phyloP scores from a whole-genome alignment of 1,139 yeast genomes.

The Scheffersomyces cryptocercus region DNA sequence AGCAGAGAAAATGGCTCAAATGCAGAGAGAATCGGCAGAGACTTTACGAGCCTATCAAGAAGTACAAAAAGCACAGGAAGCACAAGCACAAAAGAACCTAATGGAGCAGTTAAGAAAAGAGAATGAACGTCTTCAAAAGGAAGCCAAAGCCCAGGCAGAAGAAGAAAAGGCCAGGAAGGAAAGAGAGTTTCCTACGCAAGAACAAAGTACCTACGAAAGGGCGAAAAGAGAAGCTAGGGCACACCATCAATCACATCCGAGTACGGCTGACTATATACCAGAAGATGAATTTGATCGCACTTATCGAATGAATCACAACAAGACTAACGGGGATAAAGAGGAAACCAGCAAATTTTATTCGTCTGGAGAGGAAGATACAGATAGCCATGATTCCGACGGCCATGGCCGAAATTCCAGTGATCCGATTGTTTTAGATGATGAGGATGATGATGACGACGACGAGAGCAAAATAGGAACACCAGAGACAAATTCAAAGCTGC shows the following conservation, averaged over 20 bases:
- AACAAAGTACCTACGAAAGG: no score
- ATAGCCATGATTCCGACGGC: neutral
- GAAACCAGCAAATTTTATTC: neutral
- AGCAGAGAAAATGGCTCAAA: neutral
- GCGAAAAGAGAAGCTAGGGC: no score
- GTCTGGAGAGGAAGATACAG: constrained; percentile 1
- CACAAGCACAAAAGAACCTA: neutral
- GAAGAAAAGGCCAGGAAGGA: constrained; percentile 4
- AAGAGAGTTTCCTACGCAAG: no score
- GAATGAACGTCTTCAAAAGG: neutral
- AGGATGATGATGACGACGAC: constrained; percentile 6
- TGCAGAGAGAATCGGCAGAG: neutral
- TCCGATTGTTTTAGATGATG: constrained; percentile 30
- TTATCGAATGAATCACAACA: neutral
- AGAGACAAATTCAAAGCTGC: neutral
- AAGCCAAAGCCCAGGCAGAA: neutral
- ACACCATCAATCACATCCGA: no score
- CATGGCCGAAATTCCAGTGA: constrained; percentile 19
- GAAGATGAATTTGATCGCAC: neutral
- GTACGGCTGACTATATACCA: neutral
- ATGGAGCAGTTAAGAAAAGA: neutral
- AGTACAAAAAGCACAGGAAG: no score
- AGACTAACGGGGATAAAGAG: no score
- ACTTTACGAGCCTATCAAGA: no score
- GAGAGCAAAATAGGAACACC: neutral